phyloP scores from a whole-genome alignment of 2,329 filamentous ascomycete genomes.

The Stachybotrys echinatus region DNA sequence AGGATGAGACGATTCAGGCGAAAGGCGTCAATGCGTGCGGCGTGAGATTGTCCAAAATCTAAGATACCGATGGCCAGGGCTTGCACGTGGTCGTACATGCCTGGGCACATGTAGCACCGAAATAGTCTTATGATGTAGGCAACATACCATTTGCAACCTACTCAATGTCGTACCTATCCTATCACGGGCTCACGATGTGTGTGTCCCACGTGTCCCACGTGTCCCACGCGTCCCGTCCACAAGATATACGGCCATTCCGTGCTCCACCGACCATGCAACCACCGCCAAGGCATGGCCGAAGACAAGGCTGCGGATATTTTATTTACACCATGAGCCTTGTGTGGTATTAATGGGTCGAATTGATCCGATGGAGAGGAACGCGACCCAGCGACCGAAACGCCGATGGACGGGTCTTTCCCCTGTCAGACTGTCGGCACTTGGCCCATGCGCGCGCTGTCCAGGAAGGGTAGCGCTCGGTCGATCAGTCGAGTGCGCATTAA shows the following conservation, averaged over 20 bases:
- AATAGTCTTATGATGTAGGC: background rate
- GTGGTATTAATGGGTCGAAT: no score
- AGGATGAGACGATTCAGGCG: conserved; percentile 1
- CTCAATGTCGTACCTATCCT: no score
- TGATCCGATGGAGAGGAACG: background rate
- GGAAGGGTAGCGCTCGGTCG: background rate
- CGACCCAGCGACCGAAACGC: no score
- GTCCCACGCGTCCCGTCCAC: background rate
- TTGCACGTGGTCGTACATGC: background rate
- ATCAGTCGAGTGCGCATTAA: background rate
- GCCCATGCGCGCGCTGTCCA: background rate
- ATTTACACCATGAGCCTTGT: no score
- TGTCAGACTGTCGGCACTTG: background rate
- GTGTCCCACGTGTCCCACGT: no score
- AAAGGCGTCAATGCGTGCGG: background rate
- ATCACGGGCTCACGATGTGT: no score
- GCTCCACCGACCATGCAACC: background rate
- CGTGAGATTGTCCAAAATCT: background rate
- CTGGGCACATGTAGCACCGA: background rate
- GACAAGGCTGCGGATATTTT: no score
- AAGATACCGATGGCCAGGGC: background rate
- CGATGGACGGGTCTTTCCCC: background rate
- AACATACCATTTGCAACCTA: no score
- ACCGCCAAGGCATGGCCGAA: background rate
- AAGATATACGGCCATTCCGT: background rate